Base-by-base conservation (phyloP, 1,139 yeast genomes). In the Yamadazyma taylorii region DNA sequence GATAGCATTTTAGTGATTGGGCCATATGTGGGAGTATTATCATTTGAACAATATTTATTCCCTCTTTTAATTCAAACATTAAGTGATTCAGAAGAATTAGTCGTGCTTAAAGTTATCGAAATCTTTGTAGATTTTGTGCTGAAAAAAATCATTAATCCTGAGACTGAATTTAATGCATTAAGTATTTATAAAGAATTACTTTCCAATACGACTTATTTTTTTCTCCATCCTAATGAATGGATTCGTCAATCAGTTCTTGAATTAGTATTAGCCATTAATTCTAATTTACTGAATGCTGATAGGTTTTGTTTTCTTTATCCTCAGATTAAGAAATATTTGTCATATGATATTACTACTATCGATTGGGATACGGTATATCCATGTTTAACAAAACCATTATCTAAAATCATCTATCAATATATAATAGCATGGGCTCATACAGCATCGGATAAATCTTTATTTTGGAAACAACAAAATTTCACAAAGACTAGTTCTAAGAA, bases 191-290 rank as follows among this genome's bases (percentile, higher is more conserved):
- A 60, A 36, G 75, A 70, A 42, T 45, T 71, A 15, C 49, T 71
- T 13, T 30, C 43, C 1, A 62, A 54, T 40, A 59, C 69, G 1
- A 48, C 61, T 3, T 53, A 55, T 33, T 54, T 70, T 9, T 56
- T 85, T 1, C 59, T 92, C 8, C 97, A 89, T 54, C 98, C 98
- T 0, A 89, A 89, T 57, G 83, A 80, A 40, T 83, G 95, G 83
- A 82, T 92, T 7, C 66, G 96, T 32, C 87, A 85, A 43, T 75
- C 85, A 3, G 78, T 85, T 0, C 55, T 89, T 26, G 63, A 72
- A 3, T 66, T 89, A 35, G 67, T 89, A 1, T 66, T 85, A 1
- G 73, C 85, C 0, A 74, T 85, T 3, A 78, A 86, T 2, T 68
- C 69, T 2, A 80, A 80, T 51, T 60, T 89, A 30, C 69, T 82